A percentile compares a stretch with the other conserved stretches of the same genome.
Conservation (phyloP, 352 stramenopile species). For the Blastocystis sp. region DNA sequence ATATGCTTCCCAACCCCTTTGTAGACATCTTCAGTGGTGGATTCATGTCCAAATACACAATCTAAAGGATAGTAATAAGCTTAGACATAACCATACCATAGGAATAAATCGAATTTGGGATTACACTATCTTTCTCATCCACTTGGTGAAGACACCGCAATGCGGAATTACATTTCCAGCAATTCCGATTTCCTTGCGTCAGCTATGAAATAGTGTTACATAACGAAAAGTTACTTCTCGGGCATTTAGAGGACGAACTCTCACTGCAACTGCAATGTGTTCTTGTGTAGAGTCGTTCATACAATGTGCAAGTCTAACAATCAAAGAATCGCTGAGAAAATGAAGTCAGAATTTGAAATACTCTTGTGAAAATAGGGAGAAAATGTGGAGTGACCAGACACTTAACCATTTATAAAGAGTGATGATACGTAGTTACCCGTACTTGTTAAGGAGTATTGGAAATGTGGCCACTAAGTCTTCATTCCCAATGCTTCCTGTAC, state of each 20-base stretch:
- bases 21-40: slow-evolving; percentile 63
- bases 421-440: slow-evolving; percentile 34
- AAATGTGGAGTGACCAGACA: background rate
- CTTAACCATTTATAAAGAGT: too few relatives aligned
- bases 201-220: background rate
- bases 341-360: background rate
- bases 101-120: slow-evolving; percentile 50
- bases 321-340: slow-evolving; percentile 17
- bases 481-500: background rate
- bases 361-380: background rate
- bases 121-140: slow-evolving; percentile 22
- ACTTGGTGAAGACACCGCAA: slow-evolving; percentile 42
- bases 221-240: slow-evolving; percentile 37
- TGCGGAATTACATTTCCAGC: slow-evolving; percentile 54
- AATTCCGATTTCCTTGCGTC: slow-evolving; percentile 29
- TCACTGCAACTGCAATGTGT: slow-evolving; percentile 58
- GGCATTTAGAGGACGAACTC: slow-evolving; percentile 58
- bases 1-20: slow-evolving; percentile 63
- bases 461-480: background rate
- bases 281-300: slow-evolving; percentile 33
- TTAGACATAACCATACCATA: slow-evolving; percentile 6
- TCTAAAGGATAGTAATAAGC: slow-evolving; percentile 5
- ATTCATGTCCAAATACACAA: slow-evolving; percentile 64
- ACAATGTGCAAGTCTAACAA: background rate
- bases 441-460: background rate